A percentile compares a stretch with the other conserved stretches of the same genome.
Conservation (phyloP, 2,329 filamentous ascomycete genomes). For the Fusarium sacchari region DNA sequence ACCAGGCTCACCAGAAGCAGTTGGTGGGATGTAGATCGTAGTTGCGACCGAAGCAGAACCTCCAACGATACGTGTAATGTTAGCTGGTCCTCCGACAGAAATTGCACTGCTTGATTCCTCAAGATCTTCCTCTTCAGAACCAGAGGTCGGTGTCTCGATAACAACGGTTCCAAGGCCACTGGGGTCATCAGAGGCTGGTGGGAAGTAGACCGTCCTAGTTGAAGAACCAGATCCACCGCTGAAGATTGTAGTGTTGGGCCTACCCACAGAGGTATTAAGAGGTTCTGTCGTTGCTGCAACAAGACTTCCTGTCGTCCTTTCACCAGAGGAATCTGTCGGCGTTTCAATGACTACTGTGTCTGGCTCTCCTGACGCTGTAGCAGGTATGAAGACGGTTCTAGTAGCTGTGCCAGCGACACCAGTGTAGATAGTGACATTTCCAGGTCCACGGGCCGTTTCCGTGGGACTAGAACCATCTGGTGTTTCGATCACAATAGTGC, state of each 20-base stretch:
- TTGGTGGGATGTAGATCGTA: slow-evolving; percentile 5
- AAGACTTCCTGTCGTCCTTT: background rate
- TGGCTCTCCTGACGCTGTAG: background rate
- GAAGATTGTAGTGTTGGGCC: background rate
- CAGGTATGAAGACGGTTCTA: background rate
- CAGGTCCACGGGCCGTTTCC: background rate
- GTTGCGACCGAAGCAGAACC: background rate
- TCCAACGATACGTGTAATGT: background rate
- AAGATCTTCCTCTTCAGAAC: background rate
- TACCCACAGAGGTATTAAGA: background rate
- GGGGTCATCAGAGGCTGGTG: background rate
- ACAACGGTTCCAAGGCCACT: slow-evolving; percentile 1
- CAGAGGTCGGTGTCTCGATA: background rate
- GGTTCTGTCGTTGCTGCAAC: background rate
- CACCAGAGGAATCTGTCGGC: background rate
- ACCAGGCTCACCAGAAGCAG: background rate
- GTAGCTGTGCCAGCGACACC: background rate
- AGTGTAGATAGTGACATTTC: slow-evolving; percentile 6
- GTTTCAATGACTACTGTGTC: slow-evolving; percentile 5
- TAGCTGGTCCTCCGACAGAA: background rate
- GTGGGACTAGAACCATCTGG: background rate
- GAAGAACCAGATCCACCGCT: background rate
- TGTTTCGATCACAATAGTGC: slow-evolving; percentile 1
- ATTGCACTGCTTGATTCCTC: background rate
- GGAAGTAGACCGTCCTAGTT: background rate